Percentiles rank a stretch among this genome's conserved stretches.
Evolutionary conservation across 305 asterid species (phyloP).

Genomic region (Fraxinus angustifolia): DNA sequence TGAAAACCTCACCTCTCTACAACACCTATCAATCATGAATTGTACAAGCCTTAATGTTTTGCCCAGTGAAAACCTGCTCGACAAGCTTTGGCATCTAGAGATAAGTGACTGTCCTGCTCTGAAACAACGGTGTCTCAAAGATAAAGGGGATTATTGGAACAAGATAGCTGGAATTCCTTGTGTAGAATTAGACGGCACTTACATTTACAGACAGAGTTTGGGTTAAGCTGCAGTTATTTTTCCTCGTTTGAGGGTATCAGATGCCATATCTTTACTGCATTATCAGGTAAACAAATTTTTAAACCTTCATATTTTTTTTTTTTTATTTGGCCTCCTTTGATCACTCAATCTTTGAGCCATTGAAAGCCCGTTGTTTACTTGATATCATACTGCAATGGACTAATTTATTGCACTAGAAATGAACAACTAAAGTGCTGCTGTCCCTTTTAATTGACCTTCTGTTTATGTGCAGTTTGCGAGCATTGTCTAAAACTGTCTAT

Average conservation of each 20-base stretch:
- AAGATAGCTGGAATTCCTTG: constrained; percentile 40
- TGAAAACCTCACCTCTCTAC: constrained; percentile 28
- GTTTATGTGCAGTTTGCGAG: neutral
- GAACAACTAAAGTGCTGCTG: neutral
- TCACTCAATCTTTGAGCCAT: neutral
- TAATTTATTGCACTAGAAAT: neutral
- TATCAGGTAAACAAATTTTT: neutral
- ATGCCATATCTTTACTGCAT: neutral
- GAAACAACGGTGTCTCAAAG: constrained; percentile 30
- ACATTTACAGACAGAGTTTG: constrained; percentile 16
- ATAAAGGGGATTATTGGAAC: constrained; percentile 37
- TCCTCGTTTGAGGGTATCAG: neutral
- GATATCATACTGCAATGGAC: neutral
- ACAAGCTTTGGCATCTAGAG: constrained; percentile 40
- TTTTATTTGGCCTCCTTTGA: neutral
- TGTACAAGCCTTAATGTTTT: constrained; percentile 28
- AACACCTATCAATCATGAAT: constrained; percentile 31
- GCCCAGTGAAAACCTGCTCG: constrained; percentile 30
- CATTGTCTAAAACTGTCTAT: neutral
- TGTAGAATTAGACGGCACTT: constrained; percentile 29
- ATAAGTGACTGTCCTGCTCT: constrained; percentile 35
- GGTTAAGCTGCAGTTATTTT: neutral
- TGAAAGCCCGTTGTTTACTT: neutral
- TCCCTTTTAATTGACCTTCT: neutral
- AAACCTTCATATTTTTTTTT: neutral